A percentile compares a stretch with the other conserved stretches of the same genome.
Evolutionary conservation across 2,329 filamentous ascomycete species (phyloP).

Genomic region (Curvularia verruculosa): DNA sequence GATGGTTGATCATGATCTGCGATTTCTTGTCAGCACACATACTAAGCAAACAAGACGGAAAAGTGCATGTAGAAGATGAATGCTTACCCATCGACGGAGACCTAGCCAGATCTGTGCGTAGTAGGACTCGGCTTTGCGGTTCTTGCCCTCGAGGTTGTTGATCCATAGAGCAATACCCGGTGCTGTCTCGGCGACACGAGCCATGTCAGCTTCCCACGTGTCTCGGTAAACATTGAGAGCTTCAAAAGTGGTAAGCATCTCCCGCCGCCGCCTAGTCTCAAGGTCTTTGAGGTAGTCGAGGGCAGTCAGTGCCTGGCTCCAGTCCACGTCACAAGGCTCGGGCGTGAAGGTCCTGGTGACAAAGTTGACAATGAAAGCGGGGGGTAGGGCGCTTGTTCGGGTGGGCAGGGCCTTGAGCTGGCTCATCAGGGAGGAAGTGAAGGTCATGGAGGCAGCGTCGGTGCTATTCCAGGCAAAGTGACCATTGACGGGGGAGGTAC

Average conservation of each 20-base stretch:
- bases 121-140: constrained; percentile 44
- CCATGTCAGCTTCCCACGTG: constrained; percentile 54
- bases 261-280: constrained; percentile 64
- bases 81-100: constrained; percentile 66
- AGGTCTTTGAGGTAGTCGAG: constrained; percentile 70
- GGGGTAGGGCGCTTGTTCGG: constrained; percentile 67
- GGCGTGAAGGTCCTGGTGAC: constrained; percentile 64
- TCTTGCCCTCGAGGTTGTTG: constrained; percentile 54
- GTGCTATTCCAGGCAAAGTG: constrained; percentile 43
- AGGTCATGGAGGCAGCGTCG: constrained; percentile 52
- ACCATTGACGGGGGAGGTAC: constrained; percentile 42
- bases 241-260: constrained; percentile 61
- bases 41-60: not conserved
- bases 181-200: constrained; percentile 57
- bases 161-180: constrained; percentile 64
- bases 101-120: constrained; percentile 68
- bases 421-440: constrained; percentile 59
- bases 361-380: constrained; percentile 67
- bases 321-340: constrained; percentile 65
- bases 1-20: constrained; percentile 68
- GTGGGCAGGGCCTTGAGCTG: constrained; percentile 65
- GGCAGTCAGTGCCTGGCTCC: constrained; percentile 68
- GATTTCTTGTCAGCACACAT: constrained; percentile 11
- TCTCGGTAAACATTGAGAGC: constrained; percentile 60
- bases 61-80: not conserved